A percentile compares a stretch with the other conserved stretches of the same genome.
Conservation (phyloP, 306 rosid species). For the Lathyrus sativus region DNA sequence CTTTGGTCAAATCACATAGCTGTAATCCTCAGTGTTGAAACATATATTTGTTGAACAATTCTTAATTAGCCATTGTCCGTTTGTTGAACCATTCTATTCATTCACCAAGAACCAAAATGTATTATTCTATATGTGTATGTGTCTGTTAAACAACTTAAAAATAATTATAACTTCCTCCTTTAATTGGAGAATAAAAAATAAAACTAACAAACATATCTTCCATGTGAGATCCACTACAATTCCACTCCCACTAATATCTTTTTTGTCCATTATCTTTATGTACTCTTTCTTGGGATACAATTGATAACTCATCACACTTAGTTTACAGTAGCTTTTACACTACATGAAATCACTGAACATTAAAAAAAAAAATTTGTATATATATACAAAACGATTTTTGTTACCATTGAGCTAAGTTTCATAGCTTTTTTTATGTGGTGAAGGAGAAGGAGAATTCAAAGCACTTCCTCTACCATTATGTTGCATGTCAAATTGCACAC, state of each 20-base stretch:
- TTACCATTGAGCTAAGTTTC: conserved; percentile 28
- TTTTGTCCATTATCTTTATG: neutral
- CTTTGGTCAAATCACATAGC: conserved; percentile 48
- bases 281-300: neutral
- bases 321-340: conserved; percentile 3
- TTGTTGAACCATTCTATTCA: conserved; percentile 34
- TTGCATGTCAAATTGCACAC: too few relatives aligned
- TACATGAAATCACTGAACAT: conserved; percentile 9
- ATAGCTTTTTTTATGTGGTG: conserved; percentile 31
- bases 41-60: conserved; percentile 35
- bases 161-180: conserved; percentile 11
- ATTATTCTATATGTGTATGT: neutral
- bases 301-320: conserved; percentile 30
- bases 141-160: conserved; percentile 8
- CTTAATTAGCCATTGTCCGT: conserved; percentile 41
- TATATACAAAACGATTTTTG: conserved; percentile 29
- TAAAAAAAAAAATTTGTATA: conserved; percentile 52
- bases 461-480: conserved; percentile 24
- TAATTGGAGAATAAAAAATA: conserved; percentile 30
- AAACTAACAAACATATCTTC: conserved; percentile 12
- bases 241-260: neutral
- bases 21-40: conserved; percentile 38
- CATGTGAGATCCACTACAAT: conserved; percentile 25
- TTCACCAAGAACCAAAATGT: conserved; percentile 20
- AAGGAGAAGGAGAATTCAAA: conserved; percentile 6